Evolutionary conservation across 805 yeast genomes (phyloP), one percentile per base, ranked within the genome.

Genomic region (Candida anglica): DNA sequence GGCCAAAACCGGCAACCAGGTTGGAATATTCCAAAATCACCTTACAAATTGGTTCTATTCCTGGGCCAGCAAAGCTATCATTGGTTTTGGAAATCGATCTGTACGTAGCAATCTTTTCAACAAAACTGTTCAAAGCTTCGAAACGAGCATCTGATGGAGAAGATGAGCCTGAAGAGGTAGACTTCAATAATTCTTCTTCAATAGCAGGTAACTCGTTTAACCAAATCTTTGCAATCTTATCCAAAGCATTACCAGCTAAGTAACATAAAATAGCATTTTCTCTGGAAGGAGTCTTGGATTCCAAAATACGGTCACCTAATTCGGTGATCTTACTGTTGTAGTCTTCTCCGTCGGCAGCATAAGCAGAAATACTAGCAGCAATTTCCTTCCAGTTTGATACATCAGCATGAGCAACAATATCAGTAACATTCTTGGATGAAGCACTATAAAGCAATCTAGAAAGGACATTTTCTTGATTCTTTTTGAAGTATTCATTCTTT

Each of bases 101-200:
- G 56, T 79, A 88, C 17, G 85, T 81, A 23, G 87, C 75, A 41
- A 89, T 74, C 59, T 89, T 89, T 56, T 86, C 95, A 33, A 86
- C 83, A 52, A 88, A 82, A 49, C 77, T 81, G 34, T 82, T 81
- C 54, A 91, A 67, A 6, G 96, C 83, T 46, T 77, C 83, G 46
- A 83, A 79, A 50, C 87, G 87, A 15, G 96, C 95, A 43, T 83
- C 93, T 36, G 83, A 81, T 1, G 86, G 78, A 3, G 95, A 75
- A 0, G 62, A 34, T 24, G 66, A 56, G 7, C 63, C 58, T 19
- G 42, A 38, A 43, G 77, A 81, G 19, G 63, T 50, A 1, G 65
- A 51, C 30, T 70, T 60, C 49, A 83, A 64, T 36, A 69, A 61
- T 21, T 48, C 49, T 4, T 48, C 37, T 49, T 75, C 79, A 39